phyloP scores from a whole-genome alignment of 2,329 filamentous ascomycete species.

The Pseudogymnoascus verrucosus region DNA sequence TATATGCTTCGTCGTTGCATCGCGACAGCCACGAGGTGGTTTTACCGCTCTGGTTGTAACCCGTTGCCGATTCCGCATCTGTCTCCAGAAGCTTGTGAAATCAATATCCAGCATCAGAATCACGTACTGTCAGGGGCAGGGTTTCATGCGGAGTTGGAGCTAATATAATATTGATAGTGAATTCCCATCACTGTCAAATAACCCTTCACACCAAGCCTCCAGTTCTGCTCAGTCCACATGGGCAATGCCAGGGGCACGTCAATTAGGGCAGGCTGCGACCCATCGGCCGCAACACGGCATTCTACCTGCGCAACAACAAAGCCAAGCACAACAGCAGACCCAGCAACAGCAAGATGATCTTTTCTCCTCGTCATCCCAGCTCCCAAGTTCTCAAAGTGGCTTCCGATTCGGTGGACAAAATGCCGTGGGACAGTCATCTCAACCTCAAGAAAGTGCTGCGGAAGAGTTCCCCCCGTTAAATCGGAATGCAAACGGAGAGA shows the following conservation, averaged over 20 bases:
- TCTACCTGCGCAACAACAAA: constrained; percentile 23
- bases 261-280: constrained; percentile 22
- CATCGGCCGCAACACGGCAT: constrained; percentile 23
- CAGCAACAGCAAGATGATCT: constrained; percentile 30
- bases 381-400: constrained; percentile 24
- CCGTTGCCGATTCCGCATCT: background rate
- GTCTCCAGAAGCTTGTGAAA: background rate
- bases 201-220: constrained; percentile 33
- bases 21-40: background rate
- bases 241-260: constrained; percentile 24
- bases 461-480: constrained; percentile 59
- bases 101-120: background rate
- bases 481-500: constrained; percentile 48
- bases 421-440: constrained; percentile 26
- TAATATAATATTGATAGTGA: constrained; percentile 37
- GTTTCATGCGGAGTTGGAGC: background rate
- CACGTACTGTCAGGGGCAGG: background rate
- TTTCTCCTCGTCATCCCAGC: constrained; percentile 26
- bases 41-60: background rate
- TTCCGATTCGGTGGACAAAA: constrained; percentile 29
- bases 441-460: constrained; percentile 39
- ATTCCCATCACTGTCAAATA: constrained; percentile 58
- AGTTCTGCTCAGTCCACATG: constrained; percentile 27
- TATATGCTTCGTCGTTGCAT: background rate
- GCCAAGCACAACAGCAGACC: constrained; percentile 24